A percentile compares a stretch with the other conserved stretches of the same genome.
phyloP scores from a whole-genome alignment of 441 rosid genomes.

The Cnidoscolus chayamansa region DNA sequence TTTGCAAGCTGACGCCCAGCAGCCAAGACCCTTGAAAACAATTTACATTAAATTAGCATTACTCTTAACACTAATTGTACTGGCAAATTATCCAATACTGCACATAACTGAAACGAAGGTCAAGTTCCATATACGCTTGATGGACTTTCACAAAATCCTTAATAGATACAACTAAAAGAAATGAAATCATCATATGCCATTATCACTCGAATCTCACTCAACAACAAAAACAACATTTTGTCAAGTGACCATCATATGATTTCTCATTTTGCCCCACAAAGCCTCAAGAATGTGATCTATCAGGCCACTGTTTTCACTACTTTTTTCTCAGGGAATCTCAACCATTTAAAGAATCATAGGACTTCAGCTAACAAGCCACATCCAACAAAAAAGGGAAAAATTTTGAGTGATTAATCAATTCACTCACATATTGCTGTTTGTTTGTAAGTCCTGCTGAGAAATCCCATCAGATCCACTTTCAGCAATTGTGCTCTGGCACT shows the following conservation, averaged over 20 bases:
- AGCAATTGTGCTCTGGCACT: constrained; percentile 89
- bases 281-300: not conserved
- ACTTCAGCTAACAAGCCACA: not conserved
- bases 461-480: constrained; percentile 90
- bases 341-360: not conserved
- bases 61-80: constrained; percentile 5
- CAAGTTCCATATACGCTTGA: not conserved
- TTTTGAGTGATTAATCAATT: constrained; percentile 3
- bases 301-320: not conserved
- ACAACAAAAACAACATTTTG: not conserved
- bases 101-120: not conserved
- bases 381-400: constrained; percentile 4
- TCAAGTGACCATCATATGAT: not conserved
- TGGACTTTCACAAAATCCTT: not conserved
- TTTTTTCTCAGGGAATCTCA: not conserved
- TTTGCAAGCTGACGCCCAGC: constrained; percentile 93
- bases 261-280: not conserved
- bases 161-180: not conserved
- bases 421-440: constrained; percentile 88
- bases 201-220: not conserved
- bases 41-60: constrained; percentile 18
- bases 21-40: constrained; percentile 66
- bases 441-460: constrained; percentile 85
- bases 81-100: not conserved
- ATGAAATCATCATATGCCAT: not conserved